phyloP scores from a whole-genome alignment of 2,329 filamentous ascomycete genomes.

The Alternaria infectoria region DNA sequence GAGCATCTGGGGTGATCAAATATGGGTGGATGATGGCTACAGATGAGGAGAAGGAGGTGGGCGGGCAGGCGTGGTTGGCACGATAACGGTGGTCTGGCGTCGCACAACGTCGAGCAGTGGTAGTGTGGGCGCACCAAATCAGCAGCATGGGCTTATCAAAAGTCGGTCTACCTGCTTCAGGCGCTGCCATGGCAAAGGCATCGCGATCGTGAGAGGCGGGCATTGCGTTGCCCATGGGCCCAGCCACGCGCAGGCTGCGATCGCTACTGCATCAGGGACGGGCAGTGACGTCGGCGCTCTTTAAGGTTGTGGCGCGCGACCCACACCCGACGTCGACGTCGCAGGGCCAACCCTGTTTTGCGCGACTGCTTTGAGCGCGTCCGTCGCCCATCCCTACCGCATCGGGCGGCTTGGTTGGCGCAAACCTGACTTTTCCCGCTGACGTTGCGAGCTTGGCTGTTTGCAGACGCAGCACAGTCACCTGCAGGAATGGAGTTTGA shows the following conservation, averaged over 20 bases:
- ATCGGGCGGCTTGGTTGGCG: not conserved
- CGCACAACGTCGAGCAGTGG: slow-evolving; percentile 1
- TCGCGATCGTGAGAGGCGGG: slow-evolving; percentile 1
- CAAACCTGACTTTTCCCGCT: slow-evolving; percentile 11
- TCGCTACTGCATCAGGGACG: slow-evolving; percentile 6
- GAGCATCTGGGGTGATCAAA: not conserved
- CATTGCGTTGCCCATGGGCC: not conserved
- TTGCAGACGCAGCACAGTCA: slow-evolving; percentile 2
- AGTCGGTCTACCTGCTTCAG: slow-evolving; percentile 2
- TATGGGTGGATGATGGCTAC: slow-evolving; percentile 4
- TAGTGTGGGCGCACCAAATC: not conserved
- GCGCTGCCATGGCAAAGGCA: not conserved
- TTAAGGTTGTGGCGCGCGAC: slow-evolving; percentile 26
- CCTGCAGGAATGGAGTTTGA: slow-evolving; percentile 2
- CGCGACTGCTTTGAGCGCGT: slow-evolving; percentile 17
- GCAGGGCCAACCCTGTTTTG: slow-evolving; percentile 8
- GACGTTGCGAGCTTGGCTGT: slow-evolving; percentile 8
- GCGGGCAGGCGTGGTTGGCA: slow-evolving; percentile 12
- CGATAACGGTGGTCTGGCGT: not conserved
- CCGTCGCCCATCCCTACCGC: slow-evolving; percentile 20
- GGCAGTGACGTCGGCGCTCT: slow-evolving; percentile 14
- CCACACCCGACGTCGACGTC: not conserved
- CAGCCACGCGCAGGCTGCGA: slow-evolving; percentile 9
- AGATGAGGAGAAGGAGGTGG: slow-evolving; percentile 10
- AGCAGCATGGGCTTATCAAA: slow-evolving; percentile 5